Base-by-base conservation (phyloP, 495 filamentous ascomycete species). In the Melanomma pulvis-pyrius region DNA sequence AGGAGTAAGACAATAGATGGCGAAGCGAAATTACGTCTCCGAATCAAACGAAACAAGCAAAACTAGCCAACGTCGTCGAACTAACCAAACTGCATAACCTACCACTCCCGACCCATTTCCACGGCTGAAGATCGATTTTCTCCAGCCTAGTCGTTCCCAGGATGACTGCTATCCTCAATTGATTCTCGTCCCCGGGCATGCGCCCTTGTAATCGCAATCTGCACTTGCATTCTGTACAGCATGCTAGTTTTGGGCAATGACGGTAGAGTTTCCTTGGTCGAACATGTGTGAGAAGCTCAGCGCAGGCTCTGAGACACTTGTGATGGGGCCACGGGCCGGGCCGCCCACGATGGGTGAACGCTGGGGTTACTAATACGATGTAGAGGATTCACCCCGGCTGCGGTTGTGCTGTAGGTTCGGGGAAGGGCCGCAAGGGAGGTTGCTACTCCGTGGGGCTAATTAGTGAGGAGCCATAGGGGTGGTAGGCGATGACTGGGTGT, bases 341-440 rank as follows among this genome's bases (percentile, higher is more conserved):
- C 65, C 59, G 65, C 30, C 59, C 65, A 68, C 13, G 54, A 53
- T 21, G 65, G 58, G 32, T 61, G 50, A 28, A 57, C 65, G 51
- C 19, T 62, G 2, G 57, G 49, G 28, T 39, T 32, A 25, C 26
- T 22, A 7, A 25, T 32, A 2, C 39, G 24, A 36, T 55, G 21
- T 7, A 29, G 28, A 47, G 8, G 55, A 21, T 6, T 41, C 61
- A n/a, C n/a, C n/a, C n/a, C n/a, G 22, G 51, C 7, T 32, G 39
- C 47, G 28, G 21, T 24, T 51, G 28, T 15, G 32, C n/a, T 47
- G 44, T 29, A 36, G 50, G 21, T 0, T 48, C 57, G 46, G 55
- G 57, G 1, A 34, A 28, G 9, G 47, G n/a, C 13, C 32, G 55
- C 17, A 55, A 29, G 13, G 22, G 59, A 5, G 59, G 22, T 17